phyloP scores from a whole-genome alignment of 1,139 yeast genomes.

The Groenewaldozyma sp. region DNA sequence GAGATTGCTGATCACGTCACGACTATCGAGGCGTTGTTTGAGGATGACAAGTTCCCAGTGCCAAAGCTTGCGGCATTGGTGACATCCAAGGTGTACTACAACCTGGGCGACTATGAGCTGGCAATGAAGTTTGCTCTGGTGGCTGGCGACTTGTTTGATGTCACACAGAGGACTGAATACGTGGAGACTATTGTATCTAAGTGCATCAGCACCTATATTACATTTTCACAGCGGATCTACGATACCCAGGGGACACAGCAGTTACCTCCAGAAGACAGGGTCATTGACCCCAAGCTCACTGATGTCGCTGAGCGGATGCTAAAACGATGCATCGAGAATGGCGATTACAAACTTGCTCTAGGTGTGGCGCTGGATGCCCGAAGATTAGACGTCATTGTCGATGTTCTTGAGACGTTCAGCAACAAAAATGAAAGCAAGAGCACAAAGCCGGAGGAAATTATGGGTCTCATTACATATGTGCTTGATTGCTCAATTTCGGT shows the following conservation, averaged over 20 bases:
- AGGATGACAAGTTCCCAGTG: constrained; percentile 67
- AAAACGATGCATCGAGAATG: constrained; percentile 58
- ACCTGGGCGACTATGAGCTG: constrained; percentile 87
- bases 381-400: constrained; percentile 71
- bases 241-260: constrained; percentile 26
- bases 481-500: constrained; percentile 64
- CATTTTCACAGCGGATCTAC: constrained; percentile 49
- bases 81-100: constrained; percentile 90
- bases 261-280: constrained; percentile 15
- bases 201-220: constrained; percentile 77
- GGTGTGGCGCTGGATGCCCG: constrained; percentile 88
- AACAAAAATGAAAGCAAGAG: constrained; percentile 21
- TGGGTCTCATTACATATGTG: constrained; percentile 61
- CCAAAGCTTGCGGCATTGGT: constrained; percentile 83
- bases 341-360: constrained; percentile 72
- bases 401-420: constrained; percentile 44
- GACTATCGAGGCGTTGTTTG: constrained; percentile 83
- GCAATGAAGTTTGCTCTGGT: constrained; percentile 82
- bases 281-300: constrained; percentile 54
- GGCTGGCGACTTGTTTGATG: constrained; percentile 73
- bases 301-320: constrained; percentile 81
- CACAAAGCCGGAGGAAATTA: constrained; percentile 11
- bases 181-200: constrained; percentile 90
- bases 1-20: constrained; percentile 88
- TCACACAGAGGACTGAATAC: constrained; percentile 68